Base-by-base conservation (phyloP, 2,329 filamentous ascomycete genomes). In the Mollisiaceae sp. region DNA sequence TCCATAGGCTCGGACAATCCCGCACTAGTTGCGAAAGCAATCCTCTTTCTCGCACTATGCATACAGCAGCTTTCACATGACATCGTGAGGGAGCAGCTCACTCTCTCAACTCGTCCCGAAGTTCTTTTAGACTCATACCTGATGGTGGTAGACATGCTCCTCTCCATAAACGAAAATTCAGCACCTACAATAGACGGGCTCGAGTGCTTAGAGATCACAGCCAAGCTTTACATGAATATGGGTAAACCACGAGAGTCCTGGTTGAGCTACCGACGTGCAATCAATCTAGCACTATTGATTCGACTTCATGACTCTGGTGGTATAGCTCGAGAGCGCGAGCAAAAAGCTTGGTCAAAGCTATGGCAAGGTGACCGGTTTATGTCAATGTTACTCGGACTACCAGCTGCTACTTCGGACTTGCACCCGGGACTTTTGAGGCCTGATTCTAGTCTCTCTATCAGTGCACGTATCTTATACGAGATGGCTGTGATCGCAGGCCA, bases 161-260 rank as follows among this genome's bases (percentile, higher is more conserved):
- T 87, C 18, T 73, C 82, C 14, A 77, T 78, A 14, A 81, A 84
- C 61, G 82, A 85, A 62, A 80, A 84, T 57, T 81, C 81, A 63
- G 79, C 80, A 15, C 80, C 81, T 11, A 84, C 80, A 0, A 69
- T 86, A 0, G 81, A 86, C 59, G 82, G 82, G 2, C 78, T 88
- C 63, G 84, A 87, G 71, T 83, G 81, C 59, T 77, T 84, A 50
- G 75, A 82, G 58, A 72, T 88, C 14, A 78, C 82, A 47, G 78
- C 80, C 14, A 86, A 86, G 70, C 80, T 83, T 67, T 82, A 84
- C 67, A 76, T 85, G 60, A 83, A 86, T 64, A 81, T 85, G 66
- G 86, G 85, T 2, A 81, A 82, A 50, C 84, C 86, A 12, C 81
- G 83, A 41, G 79, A 82, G 67, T 81, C 83, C 0, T 88, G 85